Base-by-base conservation (phyloP, 768 basidiomycete genomes). In the Phylloporus rhodoxanthus region DNA sequence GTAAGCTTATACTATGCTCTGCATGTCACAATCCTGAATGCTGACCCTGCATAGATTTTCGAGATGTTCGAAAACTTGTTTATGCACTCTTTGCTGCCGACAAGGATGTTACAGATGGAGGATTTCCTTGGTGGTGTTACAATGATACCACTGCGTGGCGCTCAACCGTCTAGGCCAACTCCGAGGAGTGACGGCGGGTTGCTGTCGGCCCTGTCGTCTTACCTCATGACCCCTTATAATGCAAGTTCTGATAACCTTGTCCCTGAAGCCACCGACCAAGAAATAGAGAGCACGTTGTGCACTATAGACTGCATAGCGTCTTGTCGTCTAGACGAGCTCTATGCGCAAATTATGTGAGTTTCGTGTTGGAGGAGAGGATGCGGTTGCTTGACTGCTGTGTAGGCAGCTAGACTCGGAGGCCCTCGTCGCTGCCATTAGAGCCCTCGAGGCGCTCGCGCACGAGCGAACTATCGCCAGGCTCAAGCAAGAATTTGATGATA, bases 1-100 rank as follows among this genome's bases (percentile, higher is more conserved):
- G 89, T 91, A 54, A 56, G 73, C 53, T 43, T 28, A 19, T 17
- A n/a, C n/a, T n/a, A 29, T 34, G 21, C 8, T 11, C 19, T n/a
- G 23, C 34, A 14, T 21, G 25, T 36, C 21, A 5, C 34, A 10
- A 19, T 23, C 43, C 34, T 11, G 40, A 51, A 28, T 19, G 34
- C 36, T 59, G 9, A 49, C 44, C 42, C 28, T 28, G 21, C 7
- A 40, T 49, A 96, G 88, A 91, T 99, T 47, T 97, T 99, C 59
- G 95, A 98, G 67, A 97, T 98, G 85, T 94, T 95, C 70, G 87
- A 94, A 62, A 96, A 93, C 29, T 73, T 99, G 20, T 99, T 98
- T 71, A 69, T 97, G 40, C 89, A 98, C 64, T 94, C 94, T 15
- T 75, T 98, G 21, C 73, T 99, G 15, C 96, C 96, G 0, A 81